Percentiles rank a stretch among this genome's conserved stretches.
phyloP scores from a whole-genome alignment of 108 stramenopile genomes.

The Epipyxis sp. region DNA sequence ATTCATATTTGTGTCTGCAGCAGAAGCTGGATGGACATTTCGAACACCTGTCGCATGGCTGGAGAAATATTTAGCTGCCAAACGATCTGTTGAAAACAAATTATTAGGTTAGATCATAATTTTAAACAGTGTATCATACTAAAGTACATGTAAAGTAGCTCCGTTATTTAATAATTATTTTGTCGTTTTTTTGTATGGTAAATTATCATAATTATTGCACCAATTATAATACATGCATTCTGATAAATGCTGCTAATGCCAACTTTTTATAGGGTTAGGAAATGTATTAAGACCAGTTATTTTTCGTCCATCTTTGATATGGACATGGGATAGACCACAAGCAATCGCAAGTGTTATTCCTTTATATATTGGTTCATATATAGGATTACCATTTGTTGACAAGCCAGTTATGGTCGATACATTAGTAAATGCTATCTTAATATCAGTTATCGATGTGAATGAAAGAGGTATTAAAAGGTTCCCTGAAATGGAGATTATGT shows the following conservation, averaged over 20 bases:
- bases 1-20: slow-evolving; percentile 40
- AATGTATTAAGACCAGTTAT: slow-evolving; percentile 28
- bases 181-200: too few species aligned
- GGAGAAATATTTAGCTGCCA: slow-evolving; percentile 46
- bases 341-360: slow-evolving; percentile 21
- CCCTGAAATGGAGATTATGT: too few species aligned
- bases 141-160: too few species aligned
- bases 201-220: too few species aligned
- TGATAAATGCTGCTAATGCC: too few species aligned
- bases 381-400: slow-evolving; percentile 41
- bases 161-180: too few species aligned
- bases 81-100: slow-evolving; percentile 43
- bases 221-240: too few species aligned
- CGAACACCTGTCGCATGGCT: slow-evolving; percentile 39
- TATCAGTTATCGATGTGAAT: too few species aligned
- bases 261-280: too few species aligned
- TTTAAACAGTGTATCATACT: slow-evolving; percentile 37
- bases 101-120: slow-evolving; percentile 8
- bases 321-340: slow-evolving; percentile 40
- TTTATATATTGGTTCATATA: slow-evolving; percentile 16
- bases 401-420: slow-evolving; percentile 44
- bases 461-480: too few species aligned
- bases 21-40: slow-evolving; percentile 47
- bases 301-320: slow-evolving; percentile 41
- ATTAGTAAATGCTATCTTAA: slow-evolving; percentile 42